Conservation (phyloP, 202 grass and related monocot species). For the Schoenoplectus triqueter region DNA sequence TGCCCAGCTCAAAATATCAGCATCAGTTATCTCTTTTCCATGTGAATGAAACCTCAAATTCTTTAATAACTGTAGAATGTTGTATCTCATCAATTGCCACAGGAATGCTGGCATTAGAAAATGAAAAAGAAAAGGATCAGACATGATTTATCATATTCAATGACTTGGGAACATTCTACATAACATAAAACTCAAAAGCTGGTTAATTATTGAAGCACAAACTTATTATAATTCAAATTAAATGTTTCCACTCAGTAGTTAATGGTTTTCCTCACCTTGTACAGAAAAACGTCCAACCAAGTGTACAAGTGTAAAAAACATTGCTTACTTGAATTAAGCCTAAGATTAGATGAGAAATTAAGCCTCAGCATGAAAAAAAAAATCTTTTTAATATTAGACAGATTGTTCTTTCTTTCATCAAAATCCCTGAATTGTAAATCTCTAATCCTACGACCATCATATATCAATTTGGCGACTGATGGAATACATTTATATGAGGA, state of each 20-base stretch:
- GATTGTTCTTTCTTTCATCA: no score
- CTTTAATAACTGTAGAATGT: constrained; percentile 87
- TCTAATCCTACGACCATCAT: neutral
- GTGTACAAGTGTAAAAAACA: neutral
- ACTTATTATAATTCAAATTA: neutral
- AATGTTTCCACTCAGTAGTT: neutral
- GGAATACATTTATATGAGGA: no score
- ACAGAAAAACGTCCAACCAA: constrained; percentile 5
- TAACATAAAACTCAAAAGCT: neutral
- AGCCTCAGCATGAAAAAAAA: neutral
- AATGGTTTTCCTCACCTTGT: neutral
- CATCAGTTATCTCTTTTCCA: constrained; percentile 85
- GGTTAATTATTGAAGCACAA: neutral
- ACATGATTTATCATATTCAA: neutral
- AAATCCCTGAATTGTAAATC: no score
- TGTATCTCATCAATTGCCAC: constrained; percentile 98
- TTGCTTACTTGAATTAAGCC: neutral
- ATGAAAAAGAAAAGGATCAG: constrained; percentile 19
- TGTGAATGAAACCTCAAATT: constrained; percentile 92
- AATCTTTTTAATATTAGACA: no score
- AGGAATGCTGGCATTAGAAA: constrained; percentile 67
- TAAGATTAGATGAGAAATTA: neutral
- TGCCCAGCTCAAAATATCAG: constrained; percentile 91
- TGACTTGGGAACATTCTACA: neutral
- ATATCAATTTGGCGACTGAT: constrained; percentile 1